Evolutionary conservation across 768 basidiomycete species (phyloP), one percentile per base, ranked within the genome.

Genomic region (Nidularia pulvinata): DNA sequence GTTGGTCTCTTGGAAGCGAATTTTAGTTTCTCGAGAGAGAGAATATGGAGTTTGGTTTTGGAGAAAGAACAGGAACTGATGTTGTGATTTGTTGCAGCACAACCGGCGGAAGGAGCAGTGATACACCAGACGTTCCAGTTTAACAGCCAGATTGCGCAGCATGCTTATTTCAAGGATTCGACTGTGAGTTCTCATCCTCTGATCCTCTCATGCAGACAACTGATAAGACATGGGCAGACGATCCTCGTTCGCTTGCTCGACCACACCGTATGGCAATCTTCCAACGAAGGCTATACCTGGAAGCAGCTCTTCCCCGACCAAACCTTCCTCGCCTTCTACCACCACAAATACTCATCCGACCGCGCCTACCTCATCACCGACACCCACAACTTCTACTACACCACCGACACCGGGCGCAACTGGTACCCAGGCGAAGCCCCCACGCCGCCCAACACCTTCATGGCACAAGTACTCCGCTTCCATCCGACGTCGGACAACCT

Each of bases 281-380:
- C 84, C 61, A 98, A 95, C 65, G 95, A 99, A 69, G 97, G 96
- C 1, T 94, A 93, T 69, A 86, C 86, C 0, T 99, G 96, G 95
- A 78, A 79, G 43, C 86, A 84, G 55, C 77, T 87, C 11, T 72
- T 67, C 63, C 78, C 83, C 0, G 76, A 73, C 1, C 76, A 87
- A 54, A 81, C 77, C 13, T 90, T 98, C 75, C 71, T 97, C 35
- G 85, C 81, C 0, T 89, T 98, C 70, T 90, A 90, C 61, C 91
- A 95, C 74, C 96, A 99, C 75, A 72, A 79, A 33, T 90, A 89
- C 72, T 69, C 82, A n/a, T 59, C 78, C 47, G 92, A 92, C 56
- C 89, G 95, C 9, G 96, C 95, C 2, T 98, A 91, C 71, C 85
- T 98, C 57, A 83, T 98, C 73, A 96, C 95, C 11, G 75, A 80